Evolutionary conservation across 2,329 filamentous ascomycete genomes (phyloP), one percentile per base, ranked within the genome.

Genomic region (Chaetomiaceae sp.): DNA sequence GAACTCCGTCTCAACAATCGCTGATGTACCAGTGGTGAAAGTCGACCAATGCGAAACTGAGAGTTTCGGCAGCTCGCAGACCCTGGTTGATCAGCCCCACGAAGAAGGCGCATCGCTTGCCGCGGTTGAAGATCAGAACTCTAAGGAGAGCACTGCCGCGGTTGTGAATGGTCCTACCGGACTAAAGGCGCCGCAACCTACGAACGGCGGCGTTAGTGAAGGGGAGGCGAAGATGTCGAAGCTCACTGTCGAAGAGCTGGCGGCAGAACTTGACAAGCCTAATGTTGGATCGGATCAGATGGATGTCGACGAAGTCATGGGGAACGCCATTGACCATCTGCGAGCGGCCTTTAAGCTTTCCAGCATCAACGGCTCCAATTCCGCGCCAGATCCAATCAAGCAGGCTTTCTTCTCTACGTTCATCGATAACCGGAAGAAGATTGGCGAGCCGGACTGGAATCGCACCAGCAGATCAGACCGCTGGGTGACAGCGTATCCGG

Each of bases 261-360:
- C 57, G 6, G 54, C 23, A 9, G 59, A 61, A 32, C 56, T 63
- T 13, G 58, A 62, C 47, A 60, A 65, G 51, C 56, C 58, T 58
- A 68, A 64, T 56, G 51, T 61, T 38, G 71, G 71, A 3, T 62
- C 80, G 0, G 76, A 89, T 30, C 94, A 99, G 65, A 91, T 99
- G 71, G 94, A 99, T 70, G 92, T 96, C 4, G 90, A 90, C 11
- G 94, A 99, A 69, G 92, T 96, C 41, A 91, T 96, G 73, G 90
- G 90, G 54, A 94, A 92, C 63, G 88, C 96, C 23, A 82, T 96
- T 54, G 90, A 92, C 65, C 87, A 94, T 46, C 76, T 96, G n/a
- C 88, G 94, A 64, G 90, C 89, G 48, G 91, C 92, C 2, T 91
- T 97, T 64, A 84, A 80, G 53, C 81, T 89, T 5, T 79, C 78